Conservation (phyloP, 257 asterid genomes). For the Scutellaria barbata region DNA sequence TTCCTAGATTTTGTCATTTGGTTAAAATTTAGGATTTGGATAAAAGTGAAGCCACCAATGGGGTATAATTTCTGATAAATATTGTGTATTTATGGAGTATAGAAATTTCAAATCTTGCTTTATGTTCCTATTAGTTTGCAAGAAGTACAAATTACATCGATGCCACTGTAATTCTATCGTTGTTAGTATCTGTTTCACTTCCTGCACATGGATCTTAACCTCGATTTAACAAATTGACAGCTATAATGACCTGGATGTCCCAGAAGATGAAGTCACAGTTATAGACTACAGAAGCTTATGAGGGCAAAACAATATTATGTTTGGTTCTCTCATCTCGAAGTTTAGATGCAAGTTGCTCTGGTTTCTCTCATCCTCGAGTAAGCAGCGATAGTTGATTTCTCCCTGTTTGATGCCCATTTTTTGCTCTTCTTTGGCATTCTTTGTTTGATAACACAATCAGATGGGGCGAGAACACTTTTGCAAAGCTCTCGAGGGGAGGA, state of each 20-base stretch:
- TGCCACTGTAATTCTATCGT: background rate
- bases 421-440: too few species aligned
- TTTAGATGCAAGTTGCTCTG: too few species aligned
- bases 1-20: background rate
- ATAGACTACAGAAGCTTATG: conserved; percentile 95
- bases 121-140: background rate
- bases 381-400: too few species aligned
- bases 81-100: background rate
- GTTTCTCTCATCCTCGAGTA: too few species aligned
- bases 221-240: conserved; percentile 50
- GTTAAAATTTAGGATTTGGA: conserved; percentile 16
- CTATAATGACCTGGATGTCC: conserved; percentile 98
- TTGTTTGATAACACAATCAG: too few species aligned
- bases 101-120: background rate
- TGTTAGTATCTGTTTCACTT: background rate
- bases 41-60: background rate
- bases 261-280: conserved; percentile 98
- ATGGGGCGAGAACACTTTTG: too few species aligned
- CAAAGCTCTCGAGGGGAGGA: too few species aligned
- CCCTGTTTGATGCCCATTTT: too few species aligned
- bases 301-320: conserved; percentile 23
- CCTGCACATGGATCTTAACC: conserved; percentile 17
- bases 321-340: conserved; percentile 4
- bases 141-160: background rate
- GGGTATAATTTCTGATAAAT: background rate